Evolutionary conservation across 768 basidiomycete genomes (phyloP).

Genomic region (Fistulinella prunicolor): DNA sequence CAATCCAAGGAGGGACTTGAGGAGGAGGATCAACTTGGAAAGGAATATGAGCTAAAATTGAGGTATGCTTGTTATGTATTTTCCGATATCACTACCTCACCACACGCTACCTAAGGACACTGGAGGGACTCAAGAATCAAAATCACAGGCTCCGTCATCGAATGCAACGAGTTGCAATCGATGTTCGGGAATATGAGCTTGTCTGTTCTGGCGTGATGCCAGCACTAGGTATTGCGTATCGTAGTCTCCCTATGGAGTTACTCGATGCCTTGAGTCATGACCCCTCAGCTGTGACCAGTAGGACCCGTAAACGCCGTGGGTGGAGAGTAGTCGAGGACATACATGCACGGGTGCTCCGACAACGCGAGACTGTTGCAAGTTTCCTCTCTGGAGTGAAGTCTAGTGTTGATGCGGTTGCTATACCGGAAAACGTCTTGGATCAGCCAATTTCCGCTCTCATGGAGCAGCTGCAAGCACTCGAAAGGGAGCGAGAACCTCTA

Average conservation of each 20-base stretch:
- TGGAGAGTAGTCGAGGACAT: slow-evolving; percentile 81
- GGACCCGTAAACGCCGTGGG: slow-evolving; percentile 56
- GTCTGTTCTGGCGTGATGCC: slow-evolving; percentile 52
- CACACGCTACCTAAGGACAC: slow-evolving; percentile 39
- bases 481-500: slow-evolving; percentile 45
- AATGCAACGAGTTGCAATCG: slow-evolving; percentile 59
- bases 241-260: slow-evolving; percentile 58
- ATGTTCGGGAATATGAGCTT: slow-evolving; percentile 63
- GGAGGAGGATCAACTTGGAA: slow-evolving; percentile 42
- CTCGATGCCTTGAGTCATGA: slow-evolving; percentile 75
- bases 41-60: slow-evolving; percentile 51
- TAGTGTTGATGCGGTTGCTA: slow-evolving; percentile 2
- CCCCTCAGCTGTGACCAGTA: slow-evolving; percentile 69
- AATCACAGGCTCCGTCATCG: slow-evolving; percentile 69
- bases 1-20: slow-evolving; percentile 41
- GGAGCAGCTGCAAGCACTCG: slow-evolving; percentile 48
- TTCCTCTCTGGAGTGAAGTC: slow-evolving; percentile 37
- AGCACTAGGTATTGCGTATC: slow-evolving; percentile 46
- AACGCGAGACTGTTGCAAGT: slow-evolving; percentile 51
- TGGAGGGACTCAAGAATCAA: slow-evolving; percentile 56
- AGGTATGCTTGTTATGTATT: slow-evolving; percentile 18
- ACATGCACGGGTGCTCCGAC: slow-evolving; percentile 55
- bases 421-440: slow-evolving; percentile 45
- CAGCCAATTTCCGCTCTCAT: slow-evolving; percentile 52
- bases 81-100: slow-evolving; percentile 1